phyloP scores from a whole-genome alignment of 2,329 filamentous ascomycete genomes.

The Aschersonia sp. region DNA sequence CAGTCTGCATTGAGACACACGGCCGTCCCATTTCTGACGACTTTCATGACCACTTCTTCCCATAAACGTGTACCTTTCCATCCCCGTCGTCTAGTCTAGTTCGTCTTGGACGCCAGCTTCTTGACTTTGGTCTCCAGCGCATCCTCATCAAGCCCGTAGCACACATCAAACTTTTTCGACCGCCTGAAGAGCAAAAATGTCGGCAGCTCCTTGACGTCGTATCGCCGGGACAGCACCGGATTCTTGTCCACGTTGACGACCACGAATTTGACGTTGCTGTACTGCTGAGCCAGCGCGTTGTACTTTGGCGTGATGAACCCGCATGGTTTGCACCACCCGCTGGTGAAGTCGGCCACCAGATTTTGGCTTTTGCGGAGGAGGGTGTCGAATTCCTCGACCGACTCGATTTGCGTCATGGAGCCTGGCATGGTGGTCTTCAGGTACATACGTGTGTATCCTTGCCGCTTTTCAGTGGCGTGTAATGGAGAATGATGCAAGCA shows the following conservation, averaged over 20 bases:
- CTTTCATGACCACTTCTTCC: too few species aligned
- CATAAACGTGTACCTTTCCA: too few species aligned
- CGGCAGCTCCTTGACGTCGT: slow-evolving; percentile 81
- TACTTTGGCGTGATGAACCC: slow-evolving; percentile 66
- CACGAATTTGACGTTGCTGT: slow-evolving; percentile 55
- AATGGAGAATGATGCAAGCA: too few species aligned
- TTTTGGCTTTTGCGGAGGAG: slow-evolving; percentile 32
- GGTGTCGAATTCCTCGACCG: slow-evolving; percentile 32
- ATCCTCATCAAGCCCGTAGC: slow-evolving; percentile 1
- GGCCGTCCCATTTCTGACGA: too few species aligned
- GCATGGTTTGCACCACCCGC: slow-evolving; percentile 80
- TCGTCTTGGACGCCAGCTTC: slow-evolving; percentile 7
- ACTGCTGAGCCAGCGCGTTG: slow-evolving; percentile 28
- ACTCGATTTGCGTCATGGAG: slow-evolving; percentile 1
- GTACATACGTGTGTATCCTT: background rate
- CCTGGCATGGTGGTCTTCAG: background rate
- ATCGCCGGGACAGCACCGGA: slow-evolving; percentile 58
- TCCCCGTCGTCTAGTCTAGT: too few species aligned
- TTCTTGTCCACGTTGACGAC: slow-evolving; percentile 86
- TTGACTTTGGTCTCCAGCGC: background rate
- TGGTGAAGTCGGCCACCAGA: slow-evolving; percentile 65
- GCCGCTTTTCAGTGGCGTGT: too few species aligned
- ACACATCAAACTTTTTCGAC: slow-evolving; percentile 53
- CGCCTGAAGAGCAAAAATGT: slow-evolving; percentile 78
- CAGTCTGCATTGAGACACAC: too few species aligned